Conservation (phyloP, 2,329 filamentous ascomycete genomes). For the Apiospora malaysiana region DNA sequence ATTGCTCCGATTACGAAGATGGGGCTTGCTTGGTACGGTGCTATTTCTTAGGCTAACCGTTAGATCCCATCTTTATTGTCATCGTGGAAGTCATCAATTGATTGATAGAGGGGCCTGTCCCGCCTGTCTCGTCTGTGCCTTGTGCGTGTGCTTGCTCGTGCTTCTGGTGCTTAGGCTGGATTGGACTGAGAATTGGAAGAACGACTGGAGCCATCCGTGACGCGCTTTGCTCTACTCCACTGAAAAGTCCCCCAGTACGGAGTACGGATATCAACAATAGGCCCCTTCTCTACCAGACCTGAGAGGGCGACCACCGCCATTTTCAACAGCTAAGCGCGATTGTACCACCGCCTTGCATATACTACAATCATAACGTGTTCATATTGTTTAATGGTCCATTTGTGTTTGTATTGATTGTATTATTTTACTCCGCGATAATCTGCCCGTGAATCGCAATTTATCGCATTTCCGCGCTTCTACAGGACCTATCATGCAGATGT, state of each 20-base stretch:
- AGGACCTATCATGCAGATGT: conserved; percentile 6
- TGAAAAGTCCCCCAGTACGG: conserved; percentile 1
- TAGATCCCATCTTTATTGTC: conserved; percentile 8
- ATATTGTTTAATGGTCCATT: conserved; percentile 5
- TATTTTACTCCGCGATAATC: not conserved
- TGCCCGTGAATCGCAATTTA: conserved; percentile 4
- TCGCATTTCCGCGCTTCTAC: not conserved
- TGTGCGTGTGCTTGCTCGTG: not conserved
- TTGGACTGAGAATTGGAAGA: not conserved
- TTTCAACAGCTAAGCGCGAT: conserved; percentile 5
- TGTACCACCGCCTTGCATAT: conserved; percentile 1
- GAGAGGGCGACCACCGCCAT: conserved; percentile 6
- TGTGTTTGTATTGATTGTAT: not conserved
- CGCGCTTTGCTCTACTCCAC: conserved; percentile 9
- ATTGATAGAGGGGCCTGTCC: not conserved
- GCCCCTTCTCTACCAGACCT: conserved; percentile 1
- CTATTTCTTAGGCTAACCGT: not conserved
- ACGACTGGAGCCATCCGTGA: not conserved
- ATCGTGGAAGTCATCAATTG: conserved; percentile 11
- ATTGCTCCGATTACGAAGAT: conserved; percentile 1
- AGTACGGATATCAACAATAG: not conserved
- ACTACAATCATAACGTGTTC: conserved; percentile 9
- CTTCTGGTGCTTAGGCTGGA: not conserved
- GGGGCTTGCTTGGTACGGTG: not conserved
- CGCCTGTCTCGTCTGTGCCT: not conserved